Percentiles rank a stretch among this genome's conserved stretches.
phyloP scores from a whole-genome alignment of 1,284 basidiomycete species.

The Boletellus deceptivus region DNA sequence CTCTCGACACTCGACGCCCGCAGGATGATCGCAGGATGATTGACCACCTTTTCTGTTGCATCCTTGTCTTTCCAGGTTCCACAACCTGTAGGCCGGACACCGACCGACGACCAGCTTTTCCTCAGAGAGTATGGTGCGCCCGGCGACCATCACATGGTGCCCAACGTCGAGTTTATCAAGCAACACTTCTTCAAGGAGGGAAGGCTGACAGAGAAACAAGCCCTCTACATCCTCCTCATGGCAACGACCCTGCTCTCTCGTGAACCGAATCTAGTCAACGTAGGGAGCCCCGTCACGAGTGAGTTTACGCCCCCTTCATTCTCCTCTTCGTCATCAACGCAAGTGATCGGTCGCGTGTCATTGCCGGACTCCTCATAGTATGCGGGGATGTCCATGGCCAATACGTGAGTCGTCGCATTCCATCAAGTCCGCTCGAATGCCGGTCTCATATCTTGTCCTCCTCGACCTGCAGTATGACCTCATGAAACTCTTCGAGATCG shows the following conservation, averaged over 20 bases:
- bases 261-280: slow-evolving; percentile 89
- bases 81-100: slow-evolving; percentile 18
- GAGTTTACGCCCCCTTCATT: slow-evolving; percentile 32
- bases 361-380: slow-evolving; percentile 46
- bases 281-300: slow-evolving; percentile 95
- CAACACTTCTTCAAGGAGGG: slow-evolving; percentile 94
- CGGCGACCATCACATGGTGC: slow-evolving; percentile 34
- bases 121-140: slow-evolving; percentile 29
- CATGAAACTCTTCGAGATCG: slow-evolving; percentile 98
- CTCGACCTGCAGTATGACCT: slow-evolving; percentile 76
- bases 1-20: slow-evolving; percentile 9
- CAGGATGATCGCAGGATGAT: slow-evolving; percentile 25
- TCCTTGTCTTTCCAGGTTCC: slow-evolving; percentile 22
- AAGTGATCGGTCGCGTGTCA: slow-evolving; percentile 11
- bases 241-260: slow-evolving; percentile 72
- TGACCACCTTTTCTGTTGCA: slow-evolving; percentile 18
- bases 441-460: slow-evolving; percentile 8
- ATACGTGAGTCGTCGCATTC: slow-evolving; percentile 67
- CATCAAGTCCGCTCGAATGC: slow-evolving; percentile 3
- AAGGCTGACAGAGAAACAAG: slow-evolving; percentile 82
- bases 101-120: slow-evolving; percentile 32
- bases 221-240: slow-evolving; percentile 80
- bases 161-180: slow-evolving; percentile 86
- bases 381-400: slow-evolving; percentile 99
- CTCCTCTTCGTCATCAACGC: slow-evolving; percentile 2